Percentiles rank a stretch among this genome's conserved stretches.
phyloP scores from a whole-genome alignment of 2,329 filamentous ascomycete genomes.

The Fusarium falciforme region DNA sequence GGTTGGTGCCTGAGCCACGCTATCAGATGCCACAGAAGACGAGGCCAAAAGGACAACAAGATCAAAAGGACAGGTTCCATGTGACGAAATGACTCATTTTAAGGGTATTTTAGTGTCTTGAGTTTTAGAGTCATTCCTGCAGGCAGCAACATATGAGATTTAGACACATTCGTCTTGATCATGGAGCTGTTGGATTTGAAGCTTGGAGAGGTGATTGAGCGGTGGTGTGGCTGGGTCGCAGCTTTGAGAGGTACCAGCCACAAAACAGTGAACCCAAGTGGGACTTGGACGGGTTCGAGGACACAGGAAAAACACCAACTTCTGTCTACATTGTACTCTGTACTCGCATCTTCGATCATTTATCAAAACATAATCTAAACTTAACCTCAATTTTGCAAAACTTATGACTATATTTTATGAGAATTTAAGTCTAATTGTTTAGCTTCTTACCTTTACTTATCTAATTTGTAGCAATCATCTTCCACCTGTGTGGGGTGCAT shows the following conservation, averaged over 20 bases:
- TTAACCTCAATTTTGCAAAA: neutral
- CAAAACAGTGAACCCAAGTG: neutral
- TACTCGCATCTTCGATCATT: neutral
- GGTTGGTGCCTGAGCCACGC: conserved; percentile 30
- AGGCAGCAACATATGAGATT: neutral
- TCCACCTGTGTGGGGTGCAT: neutral
- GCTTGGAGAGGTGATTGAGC: conserved; percentile 4
- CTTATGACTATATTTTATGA: neutral
- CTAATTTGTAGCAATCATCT: neutral
- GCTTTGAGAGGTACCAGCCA: conserved; percentile 18
- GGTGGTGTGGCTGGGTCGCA: conserved; percentile 22
- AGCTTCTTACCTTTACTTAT: neutral
- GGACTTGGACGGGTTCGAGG: neutral
- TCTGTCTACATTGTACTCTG: neutral
- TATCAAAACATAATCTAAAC: neutral
- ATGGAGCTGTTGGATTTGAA: neutral
- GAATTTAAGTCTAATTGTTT: neutral
- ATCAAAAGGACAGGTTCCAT: neutral
- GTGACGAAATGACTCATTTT: conserved; percentile 5
- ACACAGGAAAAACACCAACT: neutral
- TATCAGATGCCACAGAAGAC: conserved; percentile 31
- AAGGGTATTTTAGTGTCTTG: neutral
- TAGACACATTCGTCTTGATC: neutral
- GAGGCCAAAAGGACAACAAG: conserved; percentile 23
- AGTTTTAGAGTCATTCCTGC: neutral